phyloP scores from a whole-genome alignment of 2,329 filamentous ascomycete genomes.

The Pseudopyrenochaeta lycopersici region DNA sequence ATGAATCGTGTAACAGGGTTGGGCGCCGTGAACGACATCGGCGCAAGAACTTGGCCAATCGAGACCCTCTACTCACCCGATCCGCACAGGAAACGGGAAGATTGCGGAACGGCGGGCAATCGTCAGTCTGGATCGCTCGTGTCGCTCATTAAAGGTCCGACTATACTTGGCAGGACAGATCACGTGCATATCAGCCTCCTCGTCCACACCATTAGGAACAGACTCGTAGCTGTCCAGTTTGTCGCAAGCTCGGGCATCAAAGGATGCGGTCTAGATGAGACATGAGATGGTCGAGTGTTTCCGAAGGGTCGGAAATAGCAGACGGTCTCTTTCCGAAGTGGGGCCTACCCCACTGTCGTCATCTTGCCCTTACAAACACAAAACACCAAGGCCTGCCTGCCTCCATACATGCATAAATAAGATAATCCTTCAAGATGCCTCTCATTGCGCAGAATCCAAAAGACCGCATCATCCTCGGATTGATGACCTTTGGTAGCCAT shows the following conservation, averaged over 20 bases:
- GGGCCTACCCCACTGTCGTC: slow-evolving; percentile 25
- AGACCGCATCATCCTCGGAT: slow-evolving; percentile 79
- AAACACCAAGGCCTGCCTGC: too few species aligned
- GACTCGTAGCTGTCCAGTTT: too few species aligned
- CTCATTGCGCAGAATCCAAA: slow-evolving; percentile 56
- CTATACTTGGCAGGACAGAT: not conserved
- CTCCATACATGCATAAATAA: too few species aligned
- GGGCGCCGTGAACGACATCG: slow-evolving; percentile 11
- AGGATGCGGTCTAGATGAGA: not conserved
- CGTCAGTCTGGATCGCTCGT: not conserved
- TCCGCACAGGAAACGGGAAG: not conserved
- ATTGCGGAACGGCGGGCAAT: slow-evolving; percentile 1
- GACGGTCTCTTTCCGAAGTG: slow-evolving; percentile 10
- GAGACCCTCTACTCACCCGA: too few species aligned
- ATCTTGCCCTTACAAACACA: slow-evolving; percentile 3
- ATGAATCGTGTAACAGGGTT: slow-evolving; percentile 10
- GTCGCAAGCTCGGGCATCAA: too few species aligned
- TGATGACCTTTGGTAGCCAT: slow-evolving; percentile 78
- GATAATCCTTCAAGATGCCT: slow-evolving; percentile 27
- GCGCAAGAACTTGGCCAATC: not conserved
- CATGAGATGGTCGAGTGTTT: not conserved
- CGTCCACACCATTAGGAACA: too few species aligned
- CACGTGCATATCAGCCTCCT: too few species aligned
- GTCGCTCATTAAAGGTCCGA: not conserved
- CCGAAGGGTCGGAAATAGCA: slow-evolving; percentile 4